Evolutionary conservation across 2,329 filamentous ascomycete species (phyloP).

Genomic region (Diplodia sapinea): DNA sequence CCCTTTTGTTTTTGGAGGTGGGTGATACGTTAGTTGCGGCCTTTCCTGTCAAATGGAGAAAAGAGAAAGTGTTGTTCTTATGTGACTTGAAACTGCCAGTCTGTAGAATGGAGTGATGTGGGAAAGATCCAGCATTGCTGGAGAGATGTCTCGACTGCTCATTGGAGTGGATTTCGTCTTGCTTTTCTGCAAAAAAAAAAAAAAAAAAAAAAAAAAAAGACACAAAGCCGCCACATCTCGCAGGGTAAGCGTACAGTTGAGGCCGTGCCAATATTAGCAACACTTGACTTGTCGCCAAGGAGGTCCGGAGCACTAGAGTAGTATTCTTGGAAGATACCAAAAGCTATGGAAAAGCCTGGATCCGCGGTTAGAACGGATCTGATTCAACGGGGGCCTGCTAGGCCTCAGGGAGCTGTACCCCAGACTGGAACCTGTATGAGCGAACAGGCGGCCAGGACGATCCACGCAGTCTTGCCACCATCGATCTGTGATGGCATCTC

Average conservation of each 20-base stretch:
- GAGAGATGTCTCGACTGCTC: neutral
- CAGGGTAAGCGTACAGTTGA: conserved; percentile 33
- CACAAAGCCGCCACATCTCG: too few relatives aligned
- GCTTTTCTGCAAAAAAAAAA: neutral
- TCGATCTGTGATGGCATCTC: conserved; percentile 34
- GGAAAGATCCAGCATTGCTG: neutral
- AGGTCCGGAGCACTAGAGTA: conserved; percentile 33
- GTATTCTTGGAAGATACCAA: conserved; percentile 39
- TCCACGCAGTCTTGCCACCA: conserved; percentile 37
- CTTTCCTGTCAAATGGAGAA: neutral
- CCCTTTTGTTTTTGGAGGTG: conserved; percentile 38
- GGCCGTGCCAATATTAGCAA: conserved; percentile 25
- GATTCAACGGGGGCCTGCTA: neutral
- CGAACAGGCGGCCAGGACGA: conserved; percentile 37
- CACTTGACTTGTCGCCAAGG: conserved; percentile 3
- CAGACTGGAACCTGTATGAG: conserved; percentile 38
- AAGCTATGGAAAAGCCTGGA: conserved; percentile 34
- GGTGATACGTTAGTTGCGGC: neutral
- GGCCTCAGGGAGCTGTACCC: conserved; percentile 20
- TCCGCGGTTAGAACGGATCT: neutral
- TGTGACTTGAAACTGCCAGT: neutral
- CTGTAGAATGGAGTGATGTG: neutral
- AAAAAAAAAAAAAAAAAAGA: neutral
- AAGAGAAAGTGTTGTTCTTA: neutral
- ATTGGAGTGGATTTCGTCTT: neutral